These are phyloP conservation scores for Magnolia sinica DNA, from an alignment of 164 flowering plant genomes.

Conservation along the genomic window DNA sequence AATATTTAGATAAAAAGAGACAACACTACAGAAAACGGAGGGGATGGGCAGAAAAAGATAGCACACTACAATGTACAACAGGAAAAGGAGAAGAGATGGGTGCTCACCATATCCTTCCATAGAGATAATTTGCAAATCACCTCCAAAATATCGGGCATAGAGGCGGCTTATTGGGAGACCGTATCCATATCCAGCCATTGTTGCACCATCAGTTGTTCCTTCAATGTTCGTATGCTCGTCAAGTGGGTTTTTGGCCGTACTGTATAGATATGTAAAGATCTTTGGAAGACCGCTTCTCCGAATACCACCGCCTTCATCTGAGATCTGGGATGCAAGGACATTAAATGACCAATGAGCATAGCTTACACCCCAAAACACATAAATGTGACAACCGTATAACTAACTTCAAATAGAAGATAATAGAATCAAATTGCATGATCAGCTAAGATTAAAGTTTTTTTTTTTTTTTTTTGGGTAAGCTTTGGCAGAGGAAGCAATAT, in stretches of 20 bases:
- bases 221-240: conserved; percentile 51
- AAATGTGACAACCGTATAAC: too few relatives aligned
- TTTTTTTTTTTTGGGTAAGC: too few relatives aligned
- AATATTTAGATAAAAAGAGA: not conserved
- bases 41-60: too few relatives aligned
- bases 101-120: conserved; percentile 99
- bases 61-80: not conserved
- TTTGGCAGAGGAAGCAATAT: not conserved
- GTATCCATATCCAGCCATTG: conserved; percentile 98
- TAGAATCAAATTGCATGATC: not conserved
- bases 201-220: conserved; percentile 44
- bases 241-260: conserved; percentile 84
- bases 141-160: conserved; percentile 97
- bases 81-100: not conserved
- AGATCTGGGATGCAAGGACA: conserved; percentile 45
- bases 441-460: not conserved
- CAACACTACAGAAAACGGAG: not conserved
- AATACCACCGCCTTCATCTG: conserved; percentile 99
- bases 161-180: conserved; percentile 97
- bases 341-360: not conserved
- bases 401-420: too few relatives aligned
- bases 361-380: not conserved
- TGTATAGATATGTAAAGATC: conserved; percentile 93
- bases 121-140: conserved; percentile 91
- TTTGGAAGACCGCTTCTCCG: conserved; percentile 93